A percentile compares a stretch with the other conserved stretches of the same genome.
These are phyloP conservation scores for Mortierella claussenii DNA, from an alignment of 192 early-diverging fungal species.

Conservation along the genomic window DNA sequence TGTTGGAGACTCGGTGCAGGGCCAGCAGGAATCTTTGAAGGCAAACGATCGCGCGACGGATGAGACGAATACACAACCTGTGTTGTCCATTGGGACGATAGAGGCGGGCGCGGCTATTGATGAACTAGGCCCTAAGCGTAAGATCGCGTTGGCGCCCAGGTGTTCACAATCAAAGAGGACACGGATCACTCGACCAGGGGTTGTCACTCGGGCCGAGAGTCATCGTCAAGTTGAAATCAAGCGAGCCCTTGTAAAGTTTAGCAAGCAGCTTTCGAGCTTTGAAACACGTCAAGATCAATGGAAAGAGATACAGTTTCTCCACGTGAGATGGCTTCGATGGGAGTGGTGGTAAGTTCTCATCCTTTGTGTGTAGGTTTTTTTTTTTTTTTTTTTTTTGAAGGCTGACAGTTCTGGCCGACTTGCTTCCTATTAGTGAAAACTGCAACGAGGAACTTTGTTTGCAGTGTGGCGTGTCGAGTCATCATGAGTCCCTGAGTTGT, in stretches of 20 bases:
- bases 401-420: no score
- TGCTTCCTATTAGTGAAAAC: conserved; percentile 10
- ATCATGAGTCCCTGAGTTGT: conserved; percentile 55
- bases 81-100: no score
- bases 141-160: not conserved
- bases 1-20: no score
- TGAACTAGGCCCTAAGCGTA: not conserved
- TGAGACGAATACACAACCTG: no score
- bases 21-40: no score
- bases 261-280: conserved; percentile 40
- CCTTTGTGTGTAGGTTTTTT: no score
- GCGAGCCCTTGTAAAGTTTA: conserved; percentile 14
- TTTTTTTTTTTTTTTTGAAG: no score
- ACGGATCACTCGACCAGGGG: not conserved
- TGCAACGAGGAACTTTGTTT: conserved; percentile 59
- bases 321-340: conserved; percentile 61
- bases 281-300: conserved; percentile 62
- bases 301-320: conserved; percentile 69
- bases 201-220: conserved; percentile 34
- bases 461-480: conserved; percentile 60
- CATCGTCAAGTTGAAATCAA: conserved; percentile 26
- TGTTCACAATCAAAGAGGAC: conserved; percentile 10
- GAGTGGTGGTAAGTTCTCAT: conserved; percentile 58
- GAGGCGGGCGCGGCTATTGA: no score
- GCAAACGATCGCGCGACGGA: no score